Percentiles rank a stretch among this genome's conserved stretches.
Conservation (phyloP, 768 basidiomycete species). For the Termitomyces heimii region DNA sequence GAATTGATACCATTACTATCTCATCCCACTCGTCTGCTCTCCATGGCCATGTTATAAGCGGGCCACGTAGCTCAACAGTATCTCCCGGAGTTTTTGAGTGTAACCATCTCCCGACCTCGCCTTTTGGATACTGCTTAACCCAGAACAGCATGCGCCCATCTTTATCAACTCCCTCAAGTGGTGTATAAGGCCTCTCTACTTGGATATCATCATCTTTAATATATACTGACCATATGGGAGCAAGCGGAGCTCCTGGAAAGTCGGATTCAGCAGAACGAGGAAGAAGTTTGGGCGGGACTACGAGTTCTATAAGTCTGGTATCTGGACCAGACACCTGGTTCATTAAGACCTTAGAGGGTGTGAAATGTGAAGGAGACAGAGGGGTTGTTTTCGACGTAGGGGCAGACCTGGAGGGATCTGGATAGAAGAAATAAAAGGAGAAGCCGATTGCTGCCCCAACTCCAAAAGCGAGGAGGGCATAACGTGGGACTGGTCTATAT, state of each 20-base stretch:
- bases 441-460: slow-evolving; percentile 26
- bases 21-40: slow-evolving; percentile 63
- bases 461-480: slow-evolving; percentile 3
- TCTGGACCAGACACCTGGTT: slow-evolving; percentile 47
- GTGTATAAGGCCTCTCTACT: slow-evolving; percentile 83
- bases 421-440: slow-evolving; percentile 47
- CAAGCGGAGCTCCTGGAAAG: slow-evolving; percentile 14
- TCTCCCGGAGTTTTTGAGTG: slow-evolving; percentile 66
- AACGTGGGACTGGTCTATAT: background rate
- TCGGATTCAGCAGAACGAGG: slow-evolving; percentile 15
- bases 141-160: slow-evolving; percentile 69
- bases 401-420: slow-evolving; percentile 38
- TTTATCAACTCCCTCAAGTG: slow-evolving; percentile 63
- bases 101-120: slow-evolving; percentile 82
- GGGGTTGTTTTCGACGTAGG: slow-evolving; percentile 31
- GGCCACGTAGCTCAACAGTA: slow-evolving; percentile 69
- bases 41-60: slow-evolving; percentile 63
- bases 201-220: slow-evolving; percentile 88
- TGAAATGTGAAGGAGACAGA: slow-evolving; percentile 51
- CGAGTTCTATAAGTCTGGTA: slow-evolving; percentile 61
- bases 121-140: slow-evolving; percentile 74
- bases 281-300: slow-evolving; percentile 41
- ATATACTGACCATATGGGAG: slow-evolving; percentile 69
- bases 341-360: slow-evolving; percentile 50
- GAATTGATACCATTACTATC: slow-evolving; percentile 58